Conservation (phyloP, 805 yeast genomes). For the Jamesozyma rosinii region DNA sequence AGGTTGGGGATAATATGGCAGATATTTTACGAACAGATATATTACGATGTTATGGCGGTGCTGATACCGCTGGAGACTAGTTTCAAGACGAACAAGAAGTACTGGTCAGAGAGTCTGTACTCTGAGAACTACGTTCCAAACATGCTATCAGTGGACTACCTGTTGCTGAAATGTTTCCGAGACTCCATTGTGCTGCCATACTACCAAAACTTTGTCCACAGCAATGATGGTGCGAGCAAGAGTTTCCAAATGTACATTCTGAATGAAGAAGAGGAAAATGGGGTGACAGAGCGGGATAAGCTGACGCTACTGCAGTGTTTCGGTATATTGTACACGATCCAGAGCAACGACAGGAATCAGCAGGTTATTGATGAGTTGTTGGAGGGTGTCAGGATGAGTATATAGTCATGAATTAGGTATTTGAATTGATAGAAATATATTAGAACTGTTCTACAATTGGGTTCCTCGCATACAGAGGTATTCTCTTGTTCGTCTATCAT, state of each 20-base stretch:
- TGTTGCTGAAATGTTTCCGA: conserved; percentile 40
- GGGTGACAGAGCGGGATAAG: conserved; percentile 35
- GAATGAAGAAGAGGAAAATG: conserved; percentile 33
- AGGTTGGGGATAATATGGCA: conserved; percentile 45
- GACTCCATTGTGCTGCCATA: conserved; percentile 46
- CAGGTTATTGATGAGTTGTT: conserved; percentile 47
- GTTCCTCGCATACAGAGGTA: too few relatives aligned
- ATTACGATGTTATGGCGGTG: conserved; percentile 51
- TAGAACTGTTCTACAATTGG: too few relatives aligned
- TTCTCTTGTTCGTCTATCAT: too few relatives aligned
- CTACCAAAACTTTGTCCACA: conserved; percentile 35
- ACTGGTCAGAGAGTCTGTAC: conserved; percentile 24
- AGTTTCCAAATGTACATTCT: conserved; percentile 29
- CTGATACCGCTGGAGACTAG: conserved; percentile 44
- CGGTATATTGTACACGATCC: conserved; percentile 45
- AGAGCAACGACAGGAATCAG: conserved; percentile 48
- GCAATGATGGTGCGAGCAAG: conserved; percentile 27
- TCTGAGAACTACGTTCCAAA: conserved; percentile 6
- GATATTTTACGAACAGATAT: conserved; percentile 43
- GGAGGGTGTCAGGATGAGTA: conserved; percentile 30
- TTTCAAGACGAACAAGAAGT: conserved; percentile 17
- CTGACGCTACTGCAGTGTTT: conserved; percentile 50
- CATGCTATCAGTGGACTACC: conserved; percentile 30
- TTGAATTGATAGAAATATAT: too few relatives aligned
- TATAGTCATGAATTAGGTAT: too few relatives aligned